These are phyloP conservation scores for Mrakia gelida DNA, from an alignment of 768 basidiomycete species.

Conservation along the genomic window DNA sequence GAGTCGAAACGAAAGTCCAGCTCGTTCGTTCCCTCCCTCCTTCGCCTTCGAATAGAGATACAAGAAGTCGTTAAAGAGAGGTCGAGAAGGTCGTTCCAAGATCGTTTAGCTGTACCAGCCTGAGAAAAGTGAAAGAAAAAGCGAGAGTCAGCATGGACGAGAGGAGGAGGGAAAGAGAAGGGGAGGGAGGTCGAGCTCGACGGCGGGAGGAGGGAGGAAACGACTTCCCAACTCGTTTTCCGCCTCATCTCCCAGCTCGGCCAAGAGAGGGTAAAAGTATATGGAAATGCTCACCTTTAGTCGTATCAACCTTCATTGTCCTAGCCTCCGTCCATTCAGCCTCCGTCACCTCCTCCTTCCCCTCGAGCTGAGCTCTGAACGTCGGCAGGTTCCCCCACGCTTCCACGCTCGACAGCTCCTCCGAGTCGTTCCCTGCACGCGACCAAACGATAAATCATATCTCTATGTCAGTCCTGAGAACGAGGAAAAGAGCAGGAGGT, in stretches of 20 bases:
- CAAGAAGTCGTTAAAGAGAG: not conserved
- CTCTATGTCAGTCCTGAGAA: no score
- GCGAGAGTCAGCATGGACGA: no score
- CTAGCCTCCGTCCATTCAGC: constrained; percentile 12
- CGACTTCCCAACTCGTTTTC: not conserved
- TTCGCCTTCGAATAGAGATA: not conserved
- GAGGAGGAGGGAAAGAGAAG: not conserved
- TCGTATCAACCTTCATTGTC: not conserved
- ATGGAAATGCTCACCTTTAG: not conserved
- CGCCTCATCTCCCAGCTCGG: not conserved
- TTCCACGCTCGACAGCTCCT: constrained; percentile 6
- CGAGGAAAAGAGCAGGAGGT: no score
- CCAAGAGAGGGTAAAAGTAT: not conserved
- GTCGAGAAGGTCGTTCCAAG: not conserved
- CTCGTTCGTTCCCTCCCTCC: not conserved
- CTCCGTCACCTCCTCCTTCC: constrained; percentile 10
- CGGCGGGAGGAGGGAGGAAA: not conserved
- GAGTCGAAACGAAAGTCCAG: not conserved
- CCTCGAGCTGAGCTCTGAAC: constrained; percentile 7
- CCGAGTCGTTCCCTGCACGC: not conserved
- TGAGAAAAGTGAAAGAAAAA: not conserved
- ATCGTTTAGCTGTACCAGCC: not conserved
- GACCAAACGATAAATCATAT: no score
- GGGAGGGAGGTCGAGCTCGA: not conserved
- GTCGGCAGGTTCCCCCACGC: constrained; percentile 8